Conservation (phyloP, 306 rosid genomes). For the Cucurbita pepo region DNA sequence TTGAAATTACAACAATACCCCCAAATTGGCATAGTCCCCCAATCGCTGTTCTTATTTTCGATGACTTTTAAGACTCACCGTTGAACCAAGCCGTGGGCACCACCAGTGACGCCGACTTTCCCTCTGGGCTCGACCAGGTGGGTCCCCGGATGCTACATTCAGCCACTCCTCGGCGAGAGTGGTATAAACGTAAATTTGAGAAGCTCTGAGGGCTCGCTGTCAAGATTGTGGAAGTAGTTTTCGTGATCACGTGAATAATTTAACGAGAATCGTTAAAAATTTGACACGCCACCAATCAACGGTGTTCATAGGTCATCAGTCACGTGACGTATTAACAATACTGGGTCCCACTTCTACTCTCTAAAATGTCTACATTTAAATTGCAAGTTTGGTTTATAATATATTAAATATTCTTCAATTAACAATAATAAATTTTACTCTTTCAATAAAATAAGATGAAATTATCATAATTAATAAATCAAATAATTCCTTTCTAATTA, state of each 20-base stretch:
- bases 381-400: neutral
- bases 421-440: too few relatives aligned
- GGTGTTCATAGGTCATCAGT: neutral
- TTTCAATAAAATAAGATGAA: too few relatives aligned
- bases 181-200: neutral
- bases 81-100: neutral
- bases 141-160: neutral
- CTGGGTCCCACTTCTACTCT: neutral
- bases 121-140: neutral
- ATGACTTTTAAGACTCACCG: neutral
- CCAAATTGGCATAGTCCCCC: neutral
- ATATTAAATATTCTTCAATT: too few relatives aligned
- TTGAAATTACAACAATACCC: neutral
- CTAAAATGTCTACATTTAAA: too few relatives aligned
- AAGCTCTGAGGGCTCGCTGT: neutral
- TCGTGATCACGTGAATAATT: neutral
- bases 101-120: neutral
- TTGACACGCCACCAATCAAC: neutral
- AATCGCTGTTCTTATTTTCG: too few relatives aligned
- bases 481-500: too few relatives aligned
- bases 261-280: neutral
- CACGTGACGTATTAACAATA: neutral
- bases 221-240: neutral
- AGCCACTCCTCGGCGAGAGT: neutral
- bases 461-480: too few relatives aligned